phyloP scores from a whole-genome alignment of 1,139 yeast genomes.

The Candida tunisiensis region DNA sequence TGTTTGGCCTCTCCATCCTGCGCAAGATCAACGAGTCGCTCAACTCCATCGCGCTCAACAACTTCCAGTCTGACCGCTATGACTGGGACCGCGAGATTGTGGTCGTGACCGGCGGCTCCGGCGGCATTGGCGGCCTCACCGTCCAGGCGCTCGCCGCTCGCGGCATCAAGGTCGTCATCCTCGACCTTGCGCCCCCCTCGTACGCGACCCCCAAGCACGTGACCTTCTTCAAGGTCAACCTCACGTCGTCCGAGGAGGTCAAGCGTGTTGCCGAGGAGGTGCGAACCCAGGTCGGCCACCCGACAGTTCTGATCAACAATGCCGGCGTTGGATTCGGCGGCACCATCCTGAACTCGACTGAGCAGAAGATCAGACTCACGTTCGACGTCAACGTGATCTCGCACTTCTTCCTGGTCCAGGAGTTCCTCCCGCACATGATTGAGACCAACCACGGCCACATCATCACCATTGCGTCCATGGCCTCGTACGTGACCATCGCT shows the following conservation, averaged over 20 bases:
- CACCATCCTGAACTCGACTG: constrained; percentile 30
- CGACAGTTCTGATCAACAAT: constrained; percentile 48
- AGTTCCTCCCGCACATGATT: constrained; percentile 51
- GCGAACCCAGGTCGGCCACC: constrained; percentile 27
- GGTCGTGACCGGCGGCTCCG: not conserved
- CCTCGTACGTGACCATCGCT: constrained; percentile 65
- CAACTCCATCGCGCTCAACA: no score
- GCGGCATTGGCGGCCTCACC: not conserved
- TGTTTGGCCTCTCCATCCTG: no score
- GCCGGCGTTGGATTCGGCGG: constrained; percentile 55
- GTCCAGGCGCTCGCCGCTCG: not conserved
- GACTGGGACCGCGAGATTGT: not conserved
- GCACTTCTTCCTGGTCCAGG: constrained; percentile 44
- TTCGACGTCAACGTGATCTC: constrained; percentile 43
- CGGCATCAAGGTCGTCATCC: not conserved
- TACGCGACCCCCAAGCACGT: not conserved
- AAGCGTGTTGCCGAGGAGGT: constrained; percentile 21
- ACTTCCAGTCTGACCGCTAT: no score
- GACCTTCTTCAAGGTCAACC: constrained; percentile 9
- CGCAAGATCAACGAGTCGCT: no score
- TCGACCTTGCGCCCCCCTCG: not conserved
- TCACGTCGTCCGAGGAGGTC: constrained; percentile 24
- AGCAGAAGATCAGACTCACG: constrained; percentile 37
- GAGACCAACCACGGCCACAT: constrained; percentile 39
- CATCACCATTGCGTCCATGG: constrained; percentile 54